Evolutionary conservation across 495 filamentous ascomycete species (phyloP), one percentile per base, ranked within the genome.

Genomic region (Aspergillus panamensis): DNA sequence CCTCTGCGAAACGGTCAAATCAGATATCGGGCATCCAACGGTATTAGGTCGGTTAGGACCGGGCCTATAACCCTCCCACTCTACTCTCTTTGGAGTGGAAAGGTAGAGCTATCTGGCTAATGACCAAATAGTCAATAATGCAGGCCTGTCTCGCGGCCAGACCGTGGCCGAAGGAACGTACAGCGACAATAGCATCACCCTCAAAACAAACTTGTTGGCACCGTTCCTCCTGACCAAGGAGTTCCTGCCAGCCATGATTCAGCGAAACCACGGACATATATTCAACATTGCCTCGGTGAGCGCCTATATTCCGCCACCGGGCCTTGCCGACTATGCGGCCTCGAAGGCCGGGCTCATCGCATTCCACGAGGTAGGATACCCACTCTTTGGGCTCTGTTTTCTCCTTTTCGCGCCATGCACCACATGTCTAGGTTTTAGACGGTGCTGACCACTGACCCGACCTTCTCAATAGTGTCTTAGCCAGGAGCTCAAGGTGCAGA

Each of bases 251-350:
- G 75, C 74, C 57, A 88, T 93, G 81, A 74, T 88, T 51, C 68
- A 73, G 45, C 71, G 70, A 60, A 77, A 83, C 45, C 72, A 76
- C 30, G 86, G 87, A 61, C 89, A 87, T 21, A 82, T 93, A 55
- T 85, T 95, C 55, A 92, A 87, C 37, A 68, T 95, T 29, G 84
- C 88, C 21, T 87, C 82, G 48, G 85, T 89, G 39, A 82, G 91
- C 56, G 88, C 82, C 37, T 81, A 85, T 61, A 69, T 90, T 6
- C 86, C 87, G 50, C 82, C 88, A 10, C 79, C 85, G 31, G 79
- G 82, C n/a, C 74, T 91, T 21, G 76, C 60, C 59, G 76, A 86
- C 58, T 87, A 85, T 55, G 75, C 80, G 16, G 83, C 83, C 3
- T 81, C 80, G 30, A 95, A 95, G 76, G 87, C 90, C 1, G 90